Conservation (phyloP, 352 stramenopile genomes). For the Pythium dissimile region DNA sequence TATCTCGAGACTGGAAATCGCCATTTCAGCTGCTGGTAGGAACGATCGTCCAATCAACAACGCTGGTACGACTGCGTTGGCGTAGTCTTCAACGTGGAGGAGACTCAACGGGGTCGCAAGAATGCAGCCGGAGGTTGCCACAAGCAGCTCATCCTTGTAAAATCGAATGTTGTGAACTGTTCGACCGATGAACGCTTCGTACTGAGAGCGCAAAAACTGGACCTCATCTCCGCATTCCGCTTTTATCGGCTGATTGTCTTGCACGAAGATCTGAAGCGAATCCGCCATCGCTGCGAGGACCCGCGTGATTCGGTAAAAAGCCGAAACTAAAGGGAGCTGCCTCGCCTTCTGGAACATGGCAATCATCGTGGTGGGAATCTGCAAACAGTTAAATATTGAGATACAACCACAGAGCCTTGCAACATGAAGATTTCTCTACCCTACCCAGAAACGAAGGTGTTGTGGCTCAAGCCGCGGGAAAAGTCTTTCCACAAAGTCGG, state of each 20-base stretch:
- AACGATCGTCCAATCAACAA: slow-evolving; percentile 64
- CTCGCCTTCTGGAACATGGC: slow-evolving; percentile 19
- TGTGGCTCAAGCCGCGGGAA: slow-evolving; percentile 29
- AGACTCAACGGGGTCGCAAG: slow-evolving; percentile 45
- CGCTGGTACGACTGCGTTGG: slow-evolving; percentile 39
- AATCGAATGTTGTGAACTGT: slow-evolving; percentile 53
- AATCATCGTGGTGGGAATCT: slow-evolving; percentile 23
- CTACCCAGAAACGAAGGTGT: slow-evolving; percentile 46
- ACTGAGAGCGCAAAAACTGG: slow-evolving; percentile 20
- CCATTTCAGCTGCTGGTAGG: slow-evolving; percentile 53
- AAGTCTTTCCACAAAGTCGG: slow-evolving; percentile 65
- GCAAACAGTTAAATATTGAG: neutral
- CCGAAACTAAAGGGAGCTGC: slow-evolving; percentile 26
- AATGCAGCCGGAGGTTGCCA: slow-evolving; percentile 56
- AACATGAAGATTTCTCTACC: neutral
- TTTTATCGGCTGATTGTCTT: neutral
- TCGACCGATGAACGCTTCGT: slow-evolving; percentile 39
- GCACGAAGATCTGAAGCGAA: slow-evolving; percentile 2
- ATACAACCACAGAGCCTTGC: neutral
- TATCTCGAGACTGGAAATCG: slow-evolving; percentile 46
- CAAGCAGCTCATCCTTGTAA: slow-evolving; percentile 75
- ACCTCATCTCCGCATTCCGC: neutral
- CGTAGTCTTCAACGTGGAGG: slow-evolving; percentile 26
- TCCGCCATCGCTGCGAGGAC: slow-evolving; percentile 9
- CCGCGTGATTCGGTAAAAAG: slow-evolving; percentile 27